A percentile compares a stretch with the other conserved stretches of the same genome.
Conservation (phyloP, 805 yeast species). For the Barnettozyma sucrosica region DNA sequence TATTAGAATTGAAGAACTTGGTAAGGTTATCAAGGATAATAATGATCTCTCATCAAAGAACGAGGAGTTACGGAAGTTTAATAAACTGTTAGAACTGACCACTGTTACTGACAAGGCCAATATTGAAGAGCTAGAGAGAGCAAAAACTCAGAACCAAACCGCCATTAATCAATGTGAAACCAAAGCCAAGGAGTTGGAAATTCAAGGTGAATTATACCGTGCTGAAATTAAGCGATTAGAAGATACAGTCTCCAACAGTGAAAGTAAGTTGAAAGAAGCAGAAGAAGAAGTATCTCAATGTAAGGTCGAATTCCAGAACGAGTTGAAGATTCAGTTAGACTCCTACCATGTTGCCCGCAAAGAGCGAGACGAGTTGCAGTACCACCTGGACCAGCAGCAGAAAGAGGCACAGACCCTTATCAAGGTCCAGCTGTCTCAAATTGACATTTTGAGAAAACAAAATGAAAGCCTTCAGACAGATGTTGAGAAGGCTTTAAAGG, state of each 20-base stretch:
- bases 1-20: slow-evolving; percentile 13
- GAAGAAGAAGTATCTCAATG: slow-evolving; percentile 18
- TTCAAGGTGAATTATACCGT: background rate
- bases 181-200: background rate
- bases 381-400: slow-evolving; percentile 24
- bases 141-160: background rate
- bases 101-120: background rate
- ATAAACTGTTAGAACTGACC: background rate
- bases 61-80: slow-evolving; percentile 4
- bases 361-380: slow-evolving; percentile 28
- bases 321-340: slow-evolving; percentile 31
- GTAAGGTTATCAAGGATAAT: slow-evolving; percentile 19
- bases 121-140: slow-evolving; percentile 1
- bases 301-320: slow-evolving; percentile 28
- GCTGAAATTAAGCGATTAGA: slow-evolving; percentile 4
- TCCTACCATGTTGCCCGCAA: slow-evolving; percentile 26
- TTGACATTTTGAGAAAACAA: slow-evolving; percentile 3
- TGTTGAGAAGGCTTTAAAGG: background rate
- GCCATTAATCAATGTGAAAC: background rate
- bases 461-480: background rate
- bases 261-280: slow-evolving; percentile 1
- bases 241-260: background rate
- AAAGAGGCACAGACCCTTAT: slow-evolving; percentile 24
- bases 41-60: slow-evolving; percentile 2
- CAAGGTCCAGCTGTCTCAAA: slow-evolving; percentile 7